These are phyloP conservation scores for Ogataea paraovalis DNA, from an alignment of 805 yeast species.

Conservation along the genomic window DNA sequence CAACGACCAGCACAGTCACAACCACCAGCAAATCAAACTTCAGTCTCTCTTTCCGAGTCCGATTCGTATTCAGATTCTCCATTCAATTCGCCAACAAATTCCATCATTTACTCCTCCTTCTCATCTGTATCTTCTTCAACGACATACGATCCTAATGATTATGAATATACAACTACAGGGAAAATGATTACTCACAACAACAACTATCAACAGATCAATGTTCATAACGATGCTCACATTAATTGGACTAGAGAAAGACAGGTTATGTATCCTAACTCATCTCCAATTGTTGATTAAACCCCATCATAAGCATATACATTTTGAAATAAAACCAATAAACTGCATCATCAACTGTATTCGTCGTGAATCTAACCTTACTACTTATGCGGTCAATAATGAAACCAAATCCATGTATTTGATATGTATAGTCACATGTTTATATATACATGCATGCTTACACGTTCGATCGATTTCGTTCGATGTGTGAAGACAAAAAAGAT, in stretches of 20 bases:
- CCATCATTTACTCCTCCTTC: slow-evolving; percentile 31
- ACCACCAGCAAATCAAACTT: neutral
- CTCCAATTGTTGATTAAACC: slow-evolving; percentile 13
- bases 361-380: no score
- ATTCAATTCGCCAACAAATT: slow-evolving; percentile 30
- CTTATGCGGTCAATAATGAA: no score
- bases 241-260: slow-evolving; percentile 1
- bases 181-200: slow-evolving; percentile 1
- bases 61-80: slow-evolving; percentile 24
- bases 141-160: slow-evolving; percentile 24
- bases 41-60: slow-evolving; percentile 14
- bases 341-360: no score
- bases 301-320: no score
- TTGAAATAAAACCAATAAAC: no score
- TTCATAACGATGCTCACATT: neutral
- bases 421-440: no score
- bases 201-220: neutral
- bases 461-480: neutral
- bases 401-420: no score
- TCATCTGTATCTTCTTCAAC: slow-evolving; percentile 31
- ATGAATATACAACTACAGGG: slow-evolving; percentile 15
- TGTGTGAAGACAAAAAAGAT: neutral
- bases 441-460: no score
- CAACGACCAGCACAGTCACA: neutral
- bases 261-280: slow-evolving; percentile 22